Percentiles rank a stretch among this genome's conserved stretches.
These are phyloP conservation scores for Candida coleopterorum DNA, from an alignment of 805 yeast genomes.

Conservation along the genomic window DNA sequence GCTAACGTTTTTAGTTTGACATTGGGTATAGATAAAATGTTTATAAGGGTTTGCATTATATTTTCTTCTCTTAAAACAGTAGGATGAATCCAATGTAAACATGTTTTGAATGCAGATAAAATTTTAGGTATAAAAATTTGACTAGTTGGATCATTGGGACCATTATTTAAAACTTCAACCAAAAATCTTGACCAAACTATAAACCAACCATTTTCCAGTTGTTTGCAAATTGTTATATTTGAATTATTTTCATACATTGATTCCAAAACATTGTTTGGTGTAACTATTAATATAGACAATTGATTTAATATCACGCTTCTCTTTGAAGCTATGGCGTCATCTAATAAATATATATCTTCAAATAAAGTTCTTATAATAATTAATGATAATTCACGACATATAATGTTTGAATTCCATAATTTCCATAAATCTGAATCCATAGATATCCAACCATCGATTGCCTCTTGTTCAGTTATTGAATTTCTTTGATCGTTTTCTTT, in stretches of 20 bases:
- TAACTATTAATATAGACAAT: conserved; percentile 75
- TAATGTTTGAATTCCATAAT: conserved; percentile 64
- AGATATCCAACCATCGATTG: conserved; percentile 69
- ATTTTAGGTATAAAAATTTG: conserved; percentile 56
- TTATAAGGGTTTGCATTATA: conserved; percentile 58
- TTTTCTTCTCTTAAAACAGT: conserved; percentile 63
- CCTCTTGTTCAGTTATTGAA: conserved; percentile 39
- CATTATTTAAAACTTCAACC: conserved; percentile 27
- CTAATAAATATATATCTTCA: conserved; percentile 88
- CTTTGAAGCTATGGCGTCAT: conserved; percentile 84
- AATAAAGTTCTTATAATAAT: conserved; percentile 80
- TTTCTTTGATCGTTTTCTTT: not conserved
- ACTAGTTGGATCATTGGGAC: conserved; percentile 16
- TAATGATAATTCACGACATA: conserved; percentile 71
- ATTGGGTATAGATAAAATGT: conserved; percentile 53
- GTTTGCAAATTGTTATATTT: conserved; percentile 58
- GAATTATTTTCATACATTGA: conserved; percentile 62
- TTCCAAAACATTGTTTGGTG: conserved; percentile 63
- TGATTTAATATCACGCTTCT: conserved; percentile 75
- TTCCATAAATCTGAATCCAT: conserved; percentile 78
- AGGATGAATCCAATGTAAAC: conserved; percentile 89
- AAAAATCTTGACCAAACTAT: conserved; percentile 53
- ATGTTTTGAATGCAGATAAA: conserved; percentile 79
- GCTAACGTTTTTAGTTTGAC: conserved; percentile 75
- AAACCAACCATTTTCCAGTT: conserved; percentile 76